Conservation (phyloP, 2,329 filamentous ascomycete genomes). For the Domatiomyces globalis region DNA sequence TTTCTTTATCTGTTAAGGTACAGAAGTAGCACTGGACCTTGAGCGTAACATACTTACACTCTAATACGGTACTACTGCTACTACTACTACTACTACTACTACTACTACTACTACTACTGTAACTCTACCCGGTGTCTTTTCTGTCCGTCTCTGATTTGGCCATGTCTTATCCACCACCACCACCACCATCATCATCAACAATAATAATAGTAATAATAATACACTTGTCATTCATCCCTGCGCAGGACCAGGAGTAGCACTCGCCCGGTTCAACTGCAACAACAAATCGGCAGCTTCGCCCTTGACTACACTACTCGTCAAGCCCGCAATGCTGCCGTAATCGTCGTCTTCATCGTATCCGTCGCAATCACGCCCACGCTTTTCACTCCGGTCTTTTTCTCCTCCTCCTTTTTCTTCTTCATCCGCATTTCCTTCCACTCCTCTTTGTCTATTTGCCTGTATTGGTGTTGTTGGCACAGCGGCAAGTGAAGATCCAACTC, state of each 20-base stretch:
- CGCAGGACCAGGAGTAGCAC: not conserved
- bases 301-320: slow-evolving; percentile 18
- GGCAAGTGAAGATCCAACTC: not conserved
- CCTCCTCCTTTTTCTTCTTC: not conserved
- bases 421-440: not conserved
- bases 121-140: not conserved
- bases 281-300: slow-evolving; percentile 17
- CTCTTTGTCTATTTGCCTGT: not conserved
- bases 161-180: not conserved
- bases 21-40: too few relatives aligned
- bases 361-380: not conserved
- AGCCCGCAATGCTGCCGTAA: not conserved
- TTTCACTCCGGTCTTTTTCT: slow-evolving; percentile 4
- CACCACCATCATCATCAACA: not conserved
- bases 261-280: slow-evolving; percentile 9
- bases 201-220: too few relatives aligned
- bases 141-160: not conserved
- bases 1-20: too few relatives aligned
- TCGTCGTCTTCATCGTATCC: not conserved
- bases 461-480: slow-evolving; percentile 11
- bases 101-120: too few relatives aligned
- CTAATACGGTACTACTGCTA: too few relatives aligned
- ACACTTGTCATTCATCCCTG: not conserved
- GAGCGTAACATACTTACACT: too few relatives aligned
- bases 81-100: too few relatives aligned